These are phyloP conservation scores for Pelagophyceae sp. DNA, from an alignment of 352 stramenopile species.

Conservation along the genomic window DNA sequence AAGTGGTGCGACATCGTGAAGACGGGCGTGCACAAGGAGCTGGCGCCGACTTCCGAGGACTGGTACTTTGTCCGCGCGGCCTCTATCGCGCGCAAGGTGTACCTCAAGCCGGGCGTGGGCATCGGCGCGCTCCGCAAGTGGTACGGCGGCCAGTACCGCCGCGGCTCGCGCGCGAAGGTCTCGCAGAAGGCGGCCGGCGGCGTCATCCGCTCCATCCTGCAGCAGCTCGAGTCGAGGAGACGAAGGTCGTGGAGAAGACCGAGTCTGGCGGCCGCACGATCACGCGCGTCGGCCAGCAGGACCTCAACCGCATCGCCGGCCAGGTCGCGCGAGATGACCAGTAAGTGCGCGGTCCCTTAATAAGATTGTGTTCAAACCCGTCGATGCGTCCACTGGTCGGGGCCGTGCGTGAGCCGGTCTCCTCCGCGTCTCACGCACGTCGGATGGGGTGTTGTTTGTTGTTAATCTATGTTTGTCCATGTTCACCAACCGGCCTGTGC, in stretches of 20 bases:
- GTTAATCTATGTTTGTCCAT: too few relatives aligned
- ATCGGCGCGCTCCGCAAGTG: constrained; percentile 93
- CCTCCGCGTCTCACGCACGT: too few relatives aligned
- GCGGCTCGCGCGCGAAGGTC: constrained; percentile 84
- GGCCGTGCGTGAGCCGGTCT: too few relatives aligned
- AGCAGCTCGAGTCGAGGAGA: constrained; percentile 94
- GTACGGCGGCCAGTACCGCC: constrained; percentile 84
- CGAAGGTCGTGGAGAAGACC: constrained; percentile 94
- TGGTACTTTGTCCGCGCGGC: constrained; percentile 98
- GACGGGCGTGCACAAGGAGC: constrained; percentile 94
- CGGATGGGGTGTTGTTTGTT: too few relatives aligned
- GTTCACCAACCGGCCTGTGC: too few relatives aligned
- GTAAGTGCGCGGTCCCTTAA: too few relatives aligned
- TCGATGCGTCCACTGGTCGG: too few relatives aligned
- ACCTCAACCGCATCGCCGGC: constrained; percentile 96
- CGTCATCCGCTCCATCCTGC: constrained; percentile 93
- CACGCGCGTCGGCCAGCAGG: constrained; percentile 91
- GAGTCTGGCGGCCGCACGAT: constrained; percentile 88
- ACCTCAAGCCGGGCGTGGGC: constrained; percentile 90
- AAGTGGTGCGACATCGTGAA: constrained; percentile 96
- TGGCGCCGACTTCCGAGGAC: constrained; percentile 90
- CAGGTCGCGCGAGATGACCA: constrained; percentile 62
- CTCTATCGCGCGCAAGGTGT: constrained; percentile 95
- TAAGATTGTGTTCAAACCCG: too few relatives aligned
- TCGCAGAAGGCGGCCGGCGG: constrained; percentile 88